Percentiles rank a stretch among this genome's conserved stretches.
These are phyloP conservation scores for Aristolochia californica DNA, from an alignment of 164 flowering plant genomes.

Conservation along the genomic window DNA sequence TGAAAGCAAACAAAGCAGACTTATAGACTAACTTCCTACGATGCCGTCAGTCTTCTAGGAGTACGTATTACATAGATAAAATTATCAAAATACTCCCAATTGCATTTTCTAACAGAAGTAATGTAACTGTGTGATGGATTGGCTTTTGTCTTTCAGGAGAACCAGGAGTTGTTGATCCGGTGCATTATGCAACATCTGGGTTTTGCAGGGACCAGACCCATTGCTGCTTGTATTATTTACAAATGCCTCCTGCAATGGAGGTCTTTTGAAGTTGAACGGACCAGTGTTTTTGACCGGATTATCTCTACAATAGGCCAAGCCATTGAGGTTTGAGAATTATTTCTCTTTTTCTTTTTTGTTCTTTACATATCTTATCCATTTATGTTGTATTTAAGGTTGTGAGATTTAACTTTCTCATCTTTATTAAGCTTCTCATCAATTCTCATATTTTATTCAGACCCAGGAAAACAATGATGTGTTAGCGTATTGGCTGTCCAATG, in stretches of 20 bases:
- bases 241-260: slow-evolving; percentile 98
- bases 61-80: too few relatives aligned
- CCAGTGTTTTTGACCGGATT: slow-evolving; percentile 90
- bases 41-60: too few relatives aligned
- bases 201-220: slow-evolving; percentile 74
- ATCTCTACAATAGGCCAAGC: slow-evolving; percentile 93
- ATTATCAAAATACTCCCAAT: too few relatives aligned
- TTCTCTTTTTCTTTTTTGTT: too few relatives aligned
- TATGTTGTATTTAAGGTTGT: neutral
- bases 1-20: too few relatives aligned
- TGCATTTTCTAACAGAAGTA: too few relatives aligned
- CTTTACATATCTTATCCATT: too few relatives aligned
- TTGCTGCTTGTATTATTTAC: slow-evolving; percentile 93
- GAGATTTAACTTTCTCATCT: neutral
- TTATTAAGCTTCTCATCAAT: neutral
- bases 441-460: slow-evolving; percentile 25
- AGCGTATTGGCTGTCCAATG: slow-evolving; percentile 96
- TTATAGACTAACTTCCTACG: too few relatives aligned
- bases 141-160: slow-evolving; percentile 10
- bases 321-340: slow-evolving; percentile 57
- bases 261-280: slow-evolving; percentile 96
- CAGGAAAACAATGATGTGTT: slow-evolving; percentile 80
- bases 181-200: slow-evolving; percentile 86
- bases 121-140: neutral
- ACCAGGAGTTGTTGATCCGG: slow-evolving; percentile 14